Evolutionary conservation across 2,329 filamentous ascomycete genomes (phyloP).

Genomic region (Trichoderma polysporum): DNA sequence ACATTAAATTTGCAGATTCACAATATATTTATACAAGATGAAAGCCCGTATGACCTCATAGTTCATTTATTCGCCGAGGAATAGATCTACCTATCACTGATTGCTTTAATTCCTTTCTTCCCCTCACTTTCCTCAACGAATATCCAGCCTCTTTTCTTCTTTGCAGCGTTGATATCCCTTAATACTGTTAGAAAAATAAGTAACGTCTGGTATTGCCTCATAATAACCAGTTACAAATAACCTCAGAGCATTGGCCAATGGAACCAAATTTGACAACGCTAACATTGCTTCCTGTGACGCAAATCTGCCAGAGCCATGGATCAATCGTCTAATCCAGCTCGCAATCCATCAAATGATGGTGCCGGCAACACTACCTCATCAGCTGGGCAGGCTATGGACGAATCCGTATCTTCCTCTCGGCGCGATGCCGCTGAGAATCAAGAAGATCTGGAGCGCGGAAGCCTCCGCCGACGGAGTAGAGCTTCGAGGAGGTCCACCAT

Average conservation of each 20-base stretch:
- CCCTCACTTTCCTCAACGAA: not conserved
- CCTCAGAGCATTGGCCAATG: not conserved
- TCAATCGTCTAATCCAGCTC: not conserved
- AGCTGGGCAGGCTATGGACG: not conserved
- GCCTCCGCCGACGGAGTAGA: conserved; percentile 3
- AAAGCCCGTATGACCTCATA: not conserved
- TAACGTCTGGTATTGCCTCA: not conserved
- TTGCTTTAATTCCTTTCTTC: not conserved
- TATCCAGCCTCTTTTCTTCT: not conserved
- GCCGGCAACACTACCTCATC: not conserved
- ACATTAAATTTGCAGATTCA: not conserved
- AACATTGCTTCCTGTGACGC: not conserved
- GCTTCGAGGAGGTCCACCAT: conserved; percentile 1
- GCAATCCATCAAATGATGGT: not conserved
- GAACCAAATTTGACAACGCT: not conserved
- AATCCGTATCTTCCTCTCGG: not conserved
- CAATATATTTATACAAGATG: not conserved
- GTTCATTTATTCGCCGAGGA: not conserved
- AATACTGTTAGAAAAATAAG: not conserved
- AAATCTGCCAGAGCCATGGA: not conserved
- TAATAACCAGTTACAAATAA: not conserved
- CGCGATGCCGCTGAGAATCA: not conserved
- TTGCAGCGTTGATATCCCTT: not conserved
- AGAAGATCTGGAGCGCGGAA: not conserved
- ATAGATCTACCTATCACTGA: not conserved